Conservation (phyloP, 345 rosid genomes). For the Murraya paniculata region DNA sequence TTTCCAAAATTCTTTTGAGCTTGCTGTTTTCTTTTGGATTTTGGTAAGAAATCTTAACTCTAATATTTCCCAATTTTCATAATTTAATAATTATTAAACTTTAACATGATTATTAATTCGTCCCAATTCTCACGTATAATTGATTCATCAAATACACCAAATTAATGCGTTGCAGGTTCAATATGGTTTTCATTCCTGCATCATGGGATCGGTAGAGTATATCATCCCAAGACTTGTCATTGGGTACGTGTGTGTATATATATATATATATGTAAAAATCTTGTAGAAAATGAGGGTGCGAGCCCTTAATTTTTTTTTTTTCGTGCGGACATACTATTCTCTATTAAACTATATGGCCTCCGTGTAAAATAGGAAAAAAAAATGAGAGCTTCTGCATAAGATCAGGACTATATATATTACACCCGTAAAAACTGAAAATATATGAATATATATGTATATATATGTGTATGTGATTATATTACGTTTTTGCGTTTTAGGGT, state of each 20-base stretch:
- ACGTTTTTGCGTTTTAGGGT: background rate
- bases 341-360: no score
- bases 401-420: no score
- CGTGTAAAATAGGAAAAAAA: no score
- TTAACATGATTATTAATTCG: no score
- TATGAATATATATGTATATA: no score
- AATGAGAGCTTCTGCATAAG: no score
- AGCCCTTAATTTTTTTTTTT: background rate
- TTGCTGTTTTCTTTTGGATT: slow-evolving; percentile 20
- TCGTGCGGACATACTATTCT: no score
- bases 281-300: no score
- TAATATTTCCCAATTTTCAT: no score
- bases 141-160: background rate
- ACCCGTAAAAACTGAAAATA: no score
- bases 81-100: background rate
- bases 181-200: slow-evolving; percentile 10
- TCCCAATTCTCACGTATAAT: background rate
- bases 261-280: no score
- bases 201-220: background rate
- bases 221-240: slow-evolving; percentile 9
- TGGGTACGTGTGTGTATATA: slow-evolving; percentile 12
- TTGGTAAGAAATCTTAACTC: background rate
- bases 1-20: slow-evolving; percentile 15
- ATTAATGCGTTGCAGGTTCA: background rate
- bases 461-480: no score